Percentiles rank a stretch among this genome's conserved stretches.
Conservation (phyloP, 257 asterid species). For the Scutellaria barbata region DNA sequence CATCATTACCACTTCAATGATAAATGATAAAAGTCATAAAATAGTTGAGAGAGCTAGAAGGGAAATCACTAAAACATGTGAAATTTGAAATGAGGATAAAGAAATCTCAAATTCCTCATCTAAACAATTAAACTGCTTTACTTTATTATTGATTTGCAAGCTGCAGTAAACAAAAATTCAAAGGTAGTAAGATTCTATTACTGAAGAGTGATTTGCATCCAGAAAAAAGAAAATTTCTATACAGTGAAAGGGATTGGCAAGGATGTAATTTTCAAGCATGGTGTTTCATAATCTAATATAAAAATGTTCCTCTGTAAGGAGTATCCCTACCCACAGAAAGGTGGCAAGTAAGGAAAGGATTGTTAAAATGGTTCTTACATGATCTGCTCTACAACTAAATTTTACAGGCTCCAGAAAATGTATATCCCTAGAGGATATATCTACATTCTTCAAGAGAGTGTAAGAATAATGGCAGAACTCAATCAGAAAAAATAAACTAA, state of each 20-base stretch:
- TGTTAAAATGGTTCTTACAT: not conserved
- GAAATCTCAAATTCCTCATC: not conserved
- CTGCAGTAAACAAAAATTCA: not conserved
- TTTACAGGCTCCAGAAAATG: not conserved
- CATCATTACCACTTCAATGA: not conserved
- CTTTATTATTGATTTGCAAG: not conserved
- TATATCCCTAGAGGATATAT: not conserved
- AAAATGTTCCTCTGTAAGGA: no score
- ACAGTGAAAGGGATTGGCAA: no score
- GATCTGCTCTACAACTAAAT: not conserved
- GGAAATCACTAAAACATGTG: not conserved
- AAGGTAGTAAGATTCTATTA: no score
- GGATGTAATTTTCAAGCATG: no score
- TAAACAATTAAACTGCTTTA: not conserved
- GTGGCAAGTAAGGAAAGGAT: not conserved
- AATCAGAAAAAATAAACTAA: not conserved
- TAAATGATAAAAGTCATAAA: not conserved
- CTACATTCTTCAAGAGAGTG: not conserved
- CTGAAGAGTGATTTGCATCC: not conserved
- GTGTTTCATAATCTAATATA: no score
- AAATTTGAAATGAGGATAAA: not conserved
- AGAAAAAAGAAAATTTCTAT: not conserved
- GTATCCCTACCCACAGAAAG: not conserved
- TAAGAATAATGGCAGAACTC: constrained; percentile 1
- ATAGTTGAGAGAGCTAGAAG: not conserved